These are phyloP conservation scores for Cladosporium oxysporum DNA, from an alignment of 2,329 filamentous ascomycete species.

Conservation along the genomic window DNA sequence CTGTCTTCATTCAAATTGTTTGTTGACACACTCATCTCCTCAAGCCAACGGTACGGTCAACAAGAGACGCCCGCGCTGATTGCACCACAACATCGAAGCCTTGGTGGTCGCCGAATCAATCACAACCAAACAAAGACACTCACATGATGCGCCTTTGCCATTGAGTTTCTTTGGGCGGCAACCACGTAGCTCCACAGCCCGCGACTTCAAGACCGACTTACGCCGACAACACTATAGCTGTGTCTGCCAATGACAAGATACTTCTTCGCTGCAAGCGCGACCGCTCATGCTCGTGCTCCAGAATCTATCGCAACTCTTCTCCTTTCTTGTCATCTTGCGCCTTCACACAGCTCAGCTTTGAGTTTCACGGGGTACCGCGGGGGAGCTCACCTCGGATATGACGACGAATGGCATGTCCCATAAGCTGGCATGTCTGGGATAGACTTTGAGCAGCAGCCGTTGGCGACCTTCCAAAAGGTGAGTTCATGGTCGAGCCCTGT, in stretches of 20 bases:
- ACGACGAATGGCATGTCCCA: background rate
- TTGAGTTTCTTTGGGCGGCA: background rate
- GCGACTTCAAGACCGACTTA: background rate
- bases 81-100: too few species aligned
- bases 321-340: background rate
- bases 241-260: background rate
- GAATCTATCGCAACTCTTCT: background rate
- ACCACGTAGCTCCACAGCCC: background rate
- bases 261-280: background rate
- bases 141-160: background rate
- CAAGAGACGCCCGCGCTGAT: background rate
- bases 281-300: background rate
- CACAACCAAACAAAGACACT: background rate
- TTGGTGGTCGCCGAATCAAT: background rate
- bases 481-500: background rate
- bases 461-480: background rate
- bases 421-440: background rate
- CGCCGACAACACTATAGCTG: background rate
- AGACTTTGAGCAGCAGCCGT: background rate
- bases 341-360: background rate
- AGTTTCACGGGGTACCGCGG: slow-evolving; percentile 2
- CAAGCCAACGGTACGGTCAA: background rate
- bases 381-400: background rate
- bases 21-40: background rate
- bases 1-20: background rate